Conservation (phyloP, 495 filamentous ascomycete genomes). For the Patellaria atrata region DNA sequence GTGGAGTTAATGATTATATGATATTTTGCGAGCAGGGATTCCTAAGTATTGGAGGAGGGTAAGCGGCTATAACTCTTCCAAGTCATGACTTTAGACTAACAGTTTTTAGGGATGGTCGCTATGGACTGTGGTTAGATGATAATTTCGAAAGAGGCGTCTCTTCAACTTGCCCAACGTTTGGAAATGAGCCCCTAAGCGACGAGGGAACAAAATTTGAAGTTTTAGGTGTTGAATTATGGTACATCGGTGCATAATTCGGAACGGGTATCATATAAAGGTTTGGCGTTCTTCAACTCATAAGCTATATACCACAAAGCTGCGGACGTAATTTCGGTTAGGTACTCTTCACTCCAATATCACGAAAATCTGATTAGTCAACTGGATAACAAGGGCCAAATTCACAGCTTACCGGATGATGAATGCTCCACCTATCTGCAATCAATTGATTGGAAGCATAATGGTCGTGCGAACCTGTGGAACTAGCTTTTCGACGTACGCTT, state of each 20-base stretch:
- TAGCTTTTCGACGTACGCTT: no score
- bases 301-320: no score
- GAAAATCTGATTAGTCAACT: no score
- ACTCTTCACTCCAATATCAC: no score
- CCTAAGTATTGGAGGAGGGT: constrained; percentile 73
- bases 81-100: constrained; percentile 1
- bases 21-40: constrained; percentile 84
- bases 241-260: constrained; percentile 43
- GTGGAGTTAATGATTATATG: constrained; percentile 89
- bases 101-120: constrained; percentile 57
- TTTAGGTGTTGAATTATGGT: constrained; percentile 86
- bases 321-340: no score
- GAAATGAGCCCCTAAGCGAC: constrained; percentile 90
- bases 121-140: constrained; percentile 85
- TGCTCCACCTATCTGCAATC: no score
- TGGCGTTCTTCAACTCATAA: background rate
- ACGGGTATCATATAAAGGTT: no score
- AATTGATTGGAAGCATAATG: no score
- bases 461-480: no score
- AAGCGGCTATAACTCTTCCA: constrained; percentile 19
- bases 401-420: no score
- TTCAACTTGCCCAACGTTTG: constrained; percentile 72
- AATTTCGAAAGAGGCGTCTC: constrained; percentile 77
- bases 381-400: no score
- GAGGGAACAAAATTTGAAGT: constrained; percentile 89